phyloP scores from a whole-genome alignment of 2,329 filamentous ascomycete species.

The Canariomyces notabilis region DNA sequence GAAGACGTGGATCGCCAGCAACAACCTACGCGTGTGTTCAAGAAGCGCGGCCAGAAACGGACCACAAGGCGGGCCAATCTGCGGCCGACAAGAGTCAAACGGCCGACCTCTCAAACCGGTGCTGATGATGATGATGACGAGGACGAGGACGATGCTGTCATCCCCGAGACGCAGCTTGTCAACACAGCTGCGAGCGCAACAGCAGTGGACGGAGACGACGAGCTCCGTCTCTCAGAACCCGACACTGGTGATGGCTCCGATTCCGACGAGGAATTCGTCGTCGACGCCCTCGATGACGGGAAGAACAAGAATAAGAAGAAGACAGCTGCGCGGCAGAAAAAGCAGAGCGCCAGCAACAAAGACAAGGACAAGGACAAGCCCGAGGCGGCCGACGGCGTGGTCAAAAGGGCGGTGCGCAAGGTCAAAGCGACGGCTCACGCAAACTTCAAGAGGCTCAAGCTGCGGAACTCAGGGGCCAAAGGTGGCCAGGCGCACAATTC shows the following conservation, averaged over 20 bases:
- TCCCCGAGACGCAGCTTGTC: constrained; percentile 38
- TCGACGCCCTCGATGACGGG: constrained; percentile 26
- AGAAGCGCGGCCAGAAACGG: constrained; percentile 80
- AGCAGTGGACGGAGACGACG: constrained; percentile 18
- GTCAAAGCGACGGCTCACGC: constrained; percentile 60
- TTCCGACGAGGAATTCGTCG: constrained; percentile 32
- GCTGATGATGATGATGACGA: constrained; percentile 28
- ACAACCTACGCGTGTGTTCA: constrained; percentile 58
- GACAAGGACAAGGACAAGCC: background rate
- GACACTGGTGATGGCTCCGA: constrained; percentile 34
- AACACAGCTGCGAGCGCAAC: constrained; percentile 22
- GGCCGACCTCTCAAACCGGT: constrained; percentile 37
- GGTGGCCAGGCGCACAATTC: constrained; percentile 54
- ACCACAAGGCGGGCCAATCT: constrained; percentile 67
- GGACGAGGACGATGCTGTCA: constrained; percentile 35
- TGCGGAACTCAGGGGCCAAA: constrained; percentile 58
- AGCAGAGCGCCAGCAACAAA: background rate
- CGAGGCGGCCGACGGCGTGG: constrained; percentile 34
- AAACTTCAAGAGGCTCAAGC: constrained; percentile 63
- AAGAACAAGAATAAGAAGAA: constrained; percentile 26
- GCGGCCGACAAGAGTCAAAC: constrained; percentile 46
- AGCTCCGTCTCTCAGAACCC: constrained; percentile 26
- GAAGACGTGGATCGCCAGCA: constrained; percentile 41
- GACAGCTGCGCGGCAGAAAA: constrained; percentile 26
- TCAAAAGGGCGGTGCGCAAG: constrained; percentile 53